These are phyloP conservation scores for Ceratocystis cubensis DNA, from an alignment of 2,329 filamentous ascomycete species.

Conservation along the genomic window DNA sequence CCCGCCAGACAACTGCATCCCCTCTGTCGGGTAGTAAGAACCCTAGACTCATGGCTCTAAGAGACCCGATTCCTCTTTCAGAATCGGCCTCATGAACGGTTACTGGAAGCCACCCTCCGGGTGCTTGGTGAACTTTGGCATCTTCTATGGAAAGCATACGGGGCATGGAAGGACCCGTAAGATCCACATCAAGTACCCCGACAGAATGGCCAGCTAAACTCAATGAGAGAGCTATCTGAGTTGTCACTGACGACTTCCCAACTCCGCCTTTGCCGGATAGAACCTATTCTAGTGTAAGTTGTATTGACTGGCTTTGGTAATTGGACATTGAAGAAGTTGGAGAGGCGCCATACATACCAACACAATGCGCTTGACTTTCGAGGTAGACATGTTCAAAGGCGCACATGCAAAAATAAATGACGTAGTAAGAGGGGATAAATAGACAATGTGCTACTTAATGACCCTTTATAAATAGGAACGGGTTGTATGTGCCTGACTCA, in stretches of 20 bases:
- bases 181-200: conserved; percentile 88
- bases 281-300: conserved; percentile 35
- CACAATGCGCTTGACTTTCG: conserved; percentile 62
- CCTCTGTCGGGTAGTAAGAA: conserved; percentile 74
- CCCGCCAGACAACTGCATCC: conserved; percentile 93
- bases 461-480: background rate
- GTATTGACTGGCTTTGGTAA: no score
- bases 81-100: conserved; percentile 56
- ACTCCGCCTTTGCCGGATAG: conserved; percentile 97
- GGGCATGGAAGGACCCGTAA: conserved; percentile 92
- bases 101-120: conserved; percentile 85
- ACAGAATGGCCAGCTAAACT: conserved; percentile 76
- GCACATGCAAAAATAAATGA: background rate
- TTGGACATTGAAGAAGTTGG: background rate
- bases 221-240: conserved; percentile 83
- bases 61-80: conserved; percentile 43
- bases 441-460: background rate
- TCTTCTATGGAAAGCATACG: conserved; percentile 84
- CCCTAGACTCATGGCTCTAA: conserved; percentile 82
- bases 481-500: background rate
- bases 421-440: background rate
- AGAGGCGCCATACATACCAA: conserved; percentile 40
- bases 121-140: conserved; percentile 80
- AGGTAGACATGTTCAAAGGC: conserved; percentile 19
- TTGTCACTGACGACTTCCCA: conserved; percentile 95